phyloP scores from a whole-genome alignment of 208 protist genomes.

The Leishmania arabica region DNA sequence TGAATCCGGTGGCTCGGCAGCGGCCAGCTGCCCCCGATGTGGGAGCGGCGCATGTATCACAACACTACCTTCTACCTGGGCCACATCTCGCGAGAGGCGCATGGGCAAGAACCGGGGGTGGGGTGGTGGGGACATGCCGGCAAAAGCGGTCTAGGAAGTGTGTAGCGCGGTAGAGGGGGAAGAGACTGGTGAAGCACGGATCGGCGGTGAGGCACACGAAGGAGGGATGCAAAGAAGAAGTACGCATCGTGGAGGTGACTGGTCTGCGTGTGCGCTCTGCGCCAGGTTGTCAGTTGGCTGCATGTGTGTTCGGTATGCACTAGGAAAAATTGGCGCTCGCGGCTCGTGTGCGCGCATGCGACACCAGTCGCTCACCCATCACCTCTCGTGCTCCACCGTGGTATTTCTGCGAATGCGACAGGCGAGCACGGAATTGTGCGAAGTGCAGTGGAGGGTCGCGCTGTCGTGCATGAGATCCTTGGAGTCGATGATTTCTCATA shows the following conservation, averaged over 20 bases:
- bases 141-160: neutral
- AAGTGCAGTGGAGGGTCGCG: neutral
- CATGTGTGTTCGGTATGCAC: neutral
- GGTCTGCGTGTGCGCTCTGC: neutral
- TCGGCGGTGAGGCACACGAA: slow-evolving; percentile 1
- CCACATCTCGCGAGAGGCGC: slow-evolving; percentile 64
- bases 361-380: neutral
- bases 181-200: neutral
- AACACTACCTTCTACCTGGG: slow-evolving; percentile 57
- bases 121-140: slow-evolving; percentile 46
- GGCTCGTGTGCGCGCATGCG: neutral
- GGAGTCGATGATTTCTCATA: neutral
- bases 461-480: neutral
- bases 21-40: slow-evolving; percentile 50
- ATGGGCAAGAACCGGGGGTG: slow-evolving; percentile 61
- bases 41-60: slow-evolving; percentile 56
- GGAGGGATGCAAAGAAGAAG: neutral
- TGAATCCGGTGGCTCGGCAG: neutral
- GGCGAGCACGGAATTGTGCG: neutral
- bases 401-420: neutral
- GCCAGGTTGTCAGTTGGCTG: neutral
- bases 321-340: neutral
- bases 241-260: no score
- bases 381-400: neutral
- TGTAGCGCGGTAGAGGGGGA: neutral